Evolutionary conservation across 768 basidiomycete species (phyloP).

Genomic region (Amanita molliuscula): DNA sequence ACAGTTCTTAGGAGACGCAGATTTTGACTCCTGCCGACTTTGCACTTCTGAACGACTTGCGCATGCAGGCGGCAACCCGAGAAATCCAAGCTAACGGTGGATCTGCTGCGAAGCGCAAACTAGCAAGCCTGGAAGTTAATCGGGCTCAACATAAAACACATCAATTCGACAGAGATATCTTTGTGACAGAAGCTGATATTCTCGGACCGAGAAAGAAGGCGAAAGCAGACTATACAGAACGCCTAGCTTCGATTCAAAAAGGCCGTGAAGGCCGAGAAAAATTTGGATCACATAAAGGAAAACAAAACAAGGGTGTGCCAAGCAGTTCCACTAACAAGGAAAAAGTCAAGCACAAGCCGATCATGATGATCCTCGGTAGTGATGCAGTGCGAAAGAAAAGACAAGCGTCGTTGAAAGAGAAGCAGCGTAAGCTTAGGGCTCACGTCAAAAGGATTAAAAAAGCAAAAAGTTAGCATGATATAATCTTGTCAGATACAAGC

Average conservation of each 20-base stretch:
- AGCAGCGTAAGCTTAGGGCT: slow-evolving; percentile 36
- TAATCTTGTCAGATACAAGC: slow-evolving; percentile 16
- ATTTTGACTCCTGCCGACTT: slow-evolving; percentile 98
- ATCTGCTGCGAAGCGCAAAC: slow-evolving; percentile 65
- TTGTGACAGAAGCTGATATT: slow-evolving; percentile 82
- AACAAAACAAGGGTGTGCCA: slow-evolving; percentile 72
- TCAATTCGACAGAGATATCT: neutral
- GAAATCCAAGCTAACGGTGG: slow-evolving; percentile 59
- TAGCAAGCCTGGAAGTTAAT: slow-evolving; percentile 64
- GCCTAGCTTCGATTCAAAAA: slow-evolving; percentile 84
- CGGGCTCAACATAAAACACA: slow-evolving; percentile 44
- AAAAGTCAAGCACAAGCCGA: slow-evolving; percentile 88
- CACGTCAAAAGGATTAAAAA: neutral
- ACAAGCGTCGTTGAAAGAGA: slow-evolving; percentile 71
- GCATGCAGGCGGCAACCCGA: slow-evolving; percentile 64
- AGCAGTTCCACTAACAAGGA: slow-evolving; percentile 89
- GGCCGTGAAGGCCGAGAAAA: slow-evolving; percentile 94
- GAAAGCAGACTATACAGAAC: slow-evolving; percentile 90
- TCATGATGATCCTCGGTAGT: slow-evolving; percentile 87
- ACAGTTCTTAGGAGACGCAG: slow-evolving; percentile 26
- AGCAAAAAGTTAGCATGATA: neutral
- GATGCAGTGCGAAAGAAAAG: slow-evolving; percentile 73
- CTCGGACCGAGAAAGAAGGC: slow-evolving; percentile 88
- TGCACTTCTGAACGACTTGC: slow-evolving; percentile 80
- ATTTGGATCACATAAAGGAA: slow-evolving; percentile 84